Base-by-base conservation (phyloP, 306 rosid genomes). In the Ormosia emarginata region DNA sequence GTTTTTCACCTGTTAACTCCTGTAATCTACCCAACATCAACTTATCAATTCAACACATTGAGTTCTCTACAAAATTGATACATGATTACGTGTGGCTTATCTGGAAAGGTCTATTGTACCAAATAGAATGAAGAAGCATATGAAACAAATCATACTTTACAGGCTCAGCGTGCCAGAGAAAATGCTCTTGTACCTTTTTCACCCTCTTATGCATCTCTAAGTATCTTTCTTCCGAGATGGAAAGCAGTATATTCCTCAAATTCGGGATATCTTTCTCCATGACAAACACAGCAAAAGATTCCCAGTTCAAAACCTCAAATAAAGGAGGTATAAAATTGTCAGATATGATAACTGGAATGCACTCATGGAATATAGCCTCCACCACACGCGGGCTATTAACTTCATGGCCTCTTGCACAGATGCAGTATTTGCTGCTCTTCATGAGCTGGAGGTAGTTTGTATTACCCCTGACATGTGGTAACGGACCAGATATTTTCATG, bases 261-360 rank as follows among this genome's bases (percentile, higher is more conserved):
- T 96, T 73, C 0, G 92, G 94, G 11, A 93, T 91, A 67, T 96
- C 98, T 70, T 82, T 82, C 81, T 96, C 99, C 82, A 59, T 12
- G 49, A 93, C 90, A 71, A 96, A 92, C 80, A 96, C 97, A 15
- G 97, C 93, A 80, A 96, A 96, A 8, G 98, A 87, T 77, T 93
- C 97, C 99, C 98, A 96, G 67, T 91, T 84, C 86, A 96, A 85
- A 67, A 91, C 89, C 78, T 90, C 97, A 4, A 96, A 90, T 30
- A 96, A 86, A 0, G 99, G 99, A 53, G 99, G 98, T 87, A 96
- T 90, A 30, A 91, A 96, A 68, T 96, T 93, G 90, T 96, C 99
- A 9, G 99, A 93, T 87, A 96, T 87, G 75, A 96, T 92, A 56
- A 96, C 98, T 0, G 99, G 99, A 78, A 96, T 80, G 46, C 99